Conservation (phyloP, 2,329 filamentous ascomycete genomes). For the Xylaria sp. region DNA sequence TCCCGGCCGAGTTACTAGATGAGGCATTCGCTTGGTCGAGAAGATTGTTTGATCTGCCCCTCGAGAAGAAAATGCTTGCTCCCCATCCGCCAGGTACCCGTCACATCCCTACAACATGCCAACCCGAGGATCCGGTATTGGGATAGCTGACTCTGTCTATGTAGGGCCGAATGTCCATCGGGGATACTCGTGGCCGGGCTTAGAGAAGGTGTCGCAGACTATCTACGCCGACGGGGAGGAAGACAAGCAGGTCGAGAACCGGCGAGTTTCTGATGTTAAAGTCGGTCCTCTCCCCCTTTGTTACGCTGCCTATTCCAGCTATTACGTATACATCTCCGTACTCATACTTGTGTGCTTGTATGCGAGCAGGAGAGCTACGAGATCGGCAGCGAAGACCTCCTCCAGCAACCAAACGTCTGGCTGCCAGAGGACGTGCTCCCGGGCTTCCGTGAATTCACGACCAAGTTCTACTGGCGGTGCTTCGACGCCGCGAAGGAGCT, state of each 20-base stretch:
- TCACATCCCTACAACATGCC: neutral
- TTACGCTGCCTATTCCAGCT: neutral
- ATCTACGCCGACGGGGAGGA: slow-evolving; percentile 55
- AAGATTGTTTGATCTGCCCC: slow-evolving; percentile 49
- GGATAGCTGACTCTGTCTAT: neutral
- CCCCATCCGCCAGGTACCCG: slow-evolving; percentile 50
- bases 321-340: neutral
- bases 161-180: slow-evolving; percentile 60
- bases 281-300: slow-evolving; percentile 48
- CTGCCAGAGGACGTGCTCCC: slow-evolving; percentile 57
- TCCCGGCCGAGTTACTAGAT: slow-evolving; percentile 51
- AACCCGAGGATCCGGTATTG: neutral
- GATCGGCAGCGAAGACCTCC: slow-evolving; percentile 60
- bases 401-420: slow-evolving; percentile 62
- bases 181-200: slow-evolving; percentile 66
- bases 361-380: slow-evolving; percentile 62
- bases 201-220: slow-evolving; percentile 64
- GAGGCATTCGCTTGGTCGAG: slow-evolving; percentile 54
- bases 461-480: slow-evolving; percentile 61
- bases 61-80: slow-evolving; percentile 52
- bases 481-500: slow-evolving; percentile 57
- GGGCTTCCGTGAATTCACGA: slow-evolving; percentile 60
- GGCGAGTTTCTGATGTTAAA: slow-evolving; percentile 63
- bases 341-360: slow-evolving; percentile 19
- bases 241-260: slow-evolving; percentile 54